phyloP scores from a whole-genome alignment of 106 monocot genomes.

The Acorus calamus region DNA sequence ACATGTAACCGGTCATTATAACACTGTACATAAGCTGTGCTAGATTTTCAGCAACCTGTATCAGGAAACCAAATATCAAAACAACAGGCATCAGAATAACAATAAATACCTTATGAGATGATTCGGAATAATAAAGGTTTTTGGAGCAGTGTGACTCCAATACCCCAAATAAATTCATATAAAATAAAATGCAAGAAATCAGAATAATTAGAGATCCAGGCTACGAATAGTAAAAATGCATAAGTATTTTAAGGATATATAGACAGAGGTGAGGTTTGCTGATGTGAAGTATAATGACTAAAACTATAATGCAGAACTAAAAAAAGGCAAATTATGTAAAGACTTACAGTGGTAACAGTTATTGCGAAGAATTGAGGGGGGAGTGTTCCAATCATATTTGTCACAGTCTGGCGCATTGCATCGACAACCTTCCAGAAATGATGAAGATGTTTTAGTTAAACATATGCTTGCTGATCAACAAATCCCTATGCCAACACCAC shows the following conservation, averaged over 20 bases:
- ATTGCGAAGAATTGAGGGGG: conserved; percentile 94
- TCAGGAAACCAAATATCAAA: not conserved
- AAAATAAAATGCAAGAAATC: too few relatives aligned
- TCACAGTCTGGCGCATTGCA: conserved; percentile 95
- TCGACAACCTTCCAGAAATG: conserved; percentile 61
- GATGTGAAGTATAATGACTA: not conserved
- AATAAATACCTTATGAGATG: too few relatives aligned
- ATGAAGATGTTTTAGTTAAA: not conserved
- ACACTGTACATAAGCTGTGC: conserved; percentile 99
- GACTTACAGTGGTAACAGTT: conserved; percentile 76
- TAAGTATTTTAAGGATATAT: too few relatives aligned
- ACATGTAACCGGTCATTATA: conserved; percentile 99
- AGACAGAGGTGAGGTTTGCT: too few relatives aligned
- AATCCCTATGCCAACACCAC: too few relatives aligned
- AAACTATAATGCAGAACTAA: not conserved
- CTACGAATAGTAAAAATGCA: too few relatives aligned
- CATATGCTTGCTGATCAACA: too few relatives aligned
- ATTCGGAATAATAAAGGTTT: too few relatives aligned
- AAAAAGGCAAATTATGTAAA: not conserved
- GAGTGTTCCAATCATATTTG: conserved; percentile 90
- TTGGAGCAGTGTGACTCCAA: too few relatives aligned
- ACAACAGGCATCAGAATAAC: too few relatives aligned
- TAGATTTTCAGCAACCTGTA: conserved; percentile 95
- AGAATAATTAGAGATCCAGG: too few relatives aligned
- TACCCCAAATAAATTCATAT: too few relatives aligned